These are phyloP conservation scores for Lipomyces anomalus DNA, from an alignment of 805 yeast species.

Conservation along the genomic window DNA sequence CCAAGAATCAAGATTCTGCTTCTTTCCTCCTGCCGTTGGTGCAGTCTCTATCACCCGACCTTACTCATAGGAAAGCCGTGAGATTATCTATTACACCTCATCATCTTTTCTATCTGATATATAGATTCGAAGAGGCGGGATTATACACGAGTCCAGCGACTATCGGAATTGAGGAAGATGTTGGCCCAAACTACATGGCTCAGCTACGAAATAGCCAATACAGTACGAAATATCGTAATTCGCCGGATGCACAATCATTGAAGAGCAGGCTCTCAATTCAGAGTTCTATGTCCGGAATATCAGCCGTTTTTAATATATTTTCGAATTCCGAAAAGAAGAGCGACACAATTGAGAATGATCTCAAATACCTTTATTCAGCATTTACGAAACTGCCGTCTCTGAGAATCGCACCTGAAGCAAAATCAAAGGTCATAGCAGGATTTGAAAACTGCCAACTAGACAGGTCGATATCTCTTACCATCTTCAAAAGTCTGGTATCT, in stretches of 20 bases:
- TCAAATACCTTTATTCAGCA: constrained; percentile 52
- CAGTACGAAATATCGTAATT: background rate
- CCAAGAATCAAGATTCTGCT: background rate
- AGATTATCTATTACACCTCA: constrained; percentile 56
- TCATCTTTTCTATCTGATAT: constrained; percentile 57
- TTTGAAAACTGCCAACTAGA: constrained; percentile 70
- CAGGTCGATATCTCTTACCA: constrained; percentile 57
- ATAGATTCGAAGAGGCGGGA: constrained; percentile 46
- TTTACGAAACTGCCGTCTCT: constrained; percentile 63
- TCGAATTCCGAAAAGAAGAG: constrained; percentile 10
- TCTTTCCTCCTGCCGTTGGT: background rate
- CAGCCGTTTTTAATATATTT: constrained; percentile 39
- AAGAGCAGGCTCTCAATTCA: constrained; percentile 25
- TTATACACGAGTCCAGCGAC: constrained; percentile 56
- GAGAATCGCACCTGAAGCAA: constrained; percentile 53
- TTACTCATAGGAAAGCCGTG: background rate
- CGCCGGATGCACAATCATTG: constrained; percentile 28
- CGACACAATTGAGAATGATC: constrained; percentile 24
- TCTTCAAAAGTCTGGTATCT: constrained; percentile 58
- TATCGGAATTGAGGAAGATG: constrained; percentile 50
- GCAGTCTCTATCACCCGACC: background rate
- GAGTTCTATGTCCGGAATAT: constrained; percentile 41
- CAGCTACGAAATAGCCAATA: constrained; percentile 31
- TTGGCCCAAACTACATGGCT: constrained; percentile 52
- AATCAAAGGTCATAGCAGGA: constrained; percentile 51